A percentile compares a stretch with the other conserved stretches of the same genome.
Evolutionary conservation across 78 protist genomes (phyloP).

Genomic region (Salpingoeca rosetta): DNA sequence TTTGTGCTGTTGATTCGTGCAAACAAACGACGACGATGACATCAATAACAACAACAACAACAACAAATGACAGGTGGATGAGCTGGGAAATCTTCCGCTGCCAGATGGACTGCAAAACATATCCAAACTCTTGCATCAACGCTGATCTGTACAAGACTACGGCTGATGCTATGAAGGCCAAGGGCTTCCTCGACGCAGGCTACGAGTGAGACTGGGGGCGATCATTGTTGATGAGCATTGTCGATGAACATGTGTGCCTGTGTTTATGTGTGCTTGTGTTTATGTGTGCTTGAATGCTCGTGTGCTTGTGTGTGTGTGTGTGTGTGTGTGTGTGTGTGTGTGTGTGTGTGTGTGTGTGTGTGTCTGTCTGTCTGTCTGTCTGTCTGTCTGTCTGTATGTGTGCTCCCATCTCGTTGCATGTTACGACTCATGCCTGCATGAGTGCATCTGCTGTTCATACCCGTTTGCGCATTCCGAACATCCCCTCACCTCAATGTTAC

Average conservation of each 20-base stretch:
- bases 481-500: not conserved
- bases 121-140: conserved; percentile 11
- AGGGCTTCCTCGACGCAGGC: conserved; percentile 34
- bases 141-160: not conserved
- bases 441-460: not conserved
- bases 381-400: no score
- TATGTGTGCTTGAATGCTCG: no score
- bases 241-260: not conserved
- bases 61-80: no score
- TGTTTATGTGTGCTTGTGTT: no score
- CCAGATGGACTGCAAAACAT: not conserved
- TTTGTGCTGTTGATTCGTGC: no score
- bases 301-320: no score
- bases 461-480: not conserved
- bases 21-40: no score
- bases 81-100: not conserved
- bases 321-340: not conserved
- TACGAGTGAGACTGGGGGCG: not conserved
- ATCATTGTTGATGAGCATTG: not conserved
- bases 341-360: not conserved
- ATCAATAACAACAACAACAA: no score
- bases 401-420: not conserved
- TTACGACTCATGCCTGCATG: no score
- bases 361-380: not conserved
- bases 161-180: conserved; percentile 11